Base-by-base conservation (phyloP, 163 green algal species). In the Dunaliella salina region DNA sequence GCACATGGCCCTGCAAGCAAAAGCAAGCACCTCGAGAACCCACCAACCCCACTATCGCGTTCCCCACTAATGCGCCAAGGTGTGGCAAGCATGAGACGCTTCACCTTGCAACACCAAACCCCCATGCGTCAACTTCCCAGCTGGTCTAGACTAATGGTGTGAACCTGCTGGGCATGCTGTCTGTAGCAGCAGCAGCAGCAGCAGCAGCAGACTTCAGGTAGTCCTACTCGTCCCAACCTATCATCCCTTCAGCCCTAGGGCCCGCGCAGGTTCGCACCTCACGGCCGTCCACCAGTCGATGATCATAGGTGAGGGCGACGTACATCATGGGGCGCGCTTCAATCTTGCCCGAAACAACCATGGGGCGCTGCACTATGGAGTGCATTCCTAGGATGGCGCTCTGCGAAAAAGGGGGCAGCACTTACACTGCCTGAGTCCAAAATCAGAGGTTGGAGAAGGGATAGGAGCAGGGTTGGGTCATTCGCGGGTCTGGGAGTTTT, bases 321-420 rank as follows among this genome's bases (percentile, higher is more conserved):
- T 99, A 98, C 97, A 99, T 99, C 91, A 99, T 98, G 33, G 97
- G 97, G n/a, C 97, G 88, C 8, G 92, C 69, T 87, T 95, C 87
- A 50, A 98, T 96, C 83, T 92, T 89, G 81, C 95, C 92, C 63
- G 89, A 89, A 0, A 95, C 78, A 75, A 87, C 83, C 25, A 90
- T 89, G 1, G 94, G 84, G 63, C 91, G 88, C 90, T 95, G 91
- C 79, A 91, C 71, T 26, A 98, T 99, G 88, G 93, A 92, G 93
- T 99, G 97, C 97, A 99, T 99, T 83, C 97, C 97, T 50, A 99
- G 93, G 88, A 99, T 99, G 83, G 97, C 97, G 30, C 89, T 96
- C 90, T 98, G 92, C 83, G 72, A 8, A 24, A 1, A 67, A 67
- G 57, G 18, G n/a, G n/a, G 26, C 5, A 33, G 26, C 25, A 50